Evolutionary conservation across 768 basidiomycete genomes (phyloP), one percentile per base, ranked within the genome.

Genomic region (Candolleomyces eurysporus): DNA sequence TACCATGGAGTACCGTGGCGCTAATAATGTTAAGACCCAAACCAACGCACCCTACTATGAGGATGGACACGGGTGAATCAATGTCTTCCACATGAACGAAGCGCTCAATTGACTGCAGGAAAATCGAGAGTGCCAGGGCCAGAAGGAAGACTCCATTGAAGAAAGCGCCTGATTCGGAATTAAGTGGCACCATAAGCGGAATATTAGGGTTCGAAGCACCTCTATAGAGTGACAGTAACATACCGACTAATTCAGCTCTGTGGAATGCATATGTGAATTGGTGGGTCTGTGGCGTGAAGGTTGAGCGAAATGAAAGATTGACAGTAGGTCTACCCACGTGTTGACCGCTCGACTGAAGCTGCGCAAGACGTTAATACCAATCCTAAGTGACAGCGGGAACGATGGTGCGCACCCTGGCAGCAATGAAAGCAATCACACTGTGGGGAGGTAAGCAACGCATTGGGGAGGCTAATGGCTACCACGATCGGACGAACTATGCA

Each of bases 181-280:
- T 51, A 48, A 58, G 63, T 59, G 45, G 53, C 30, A n/a, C n/a
- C 45, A 59, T 19, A 53, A 57, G 22, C 42, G 19, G 45, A 46
- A 57, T 32, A 50, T 45, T 21, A 39, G 17, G 60, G 16, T 50
- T 63, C 51, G 50, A 54, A 58, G n/a, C 42, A 13, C 54, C 13
- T 30, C 48, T 53, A 36, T 49, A 30, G 22, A 59, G 53, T 42
- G 54, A 39, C 50, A 57, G 57, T 43, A 64, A 64, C 73, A 60
- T 71, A 83, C 82, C 82, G 62, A 85, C 79, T 60, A 84, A 76
- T 65, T 85, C 83, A 56, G 82, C 82, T 50, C 83, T 80, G 66
- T 82, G 80, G 64, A 83, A 83, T 5, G 83, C 84, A 63, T 79
- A 85, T 7, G 83, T 85, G 65, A 81, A 85, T 58, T 76, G 76